Evolutionary conservation across 2,329 filamentous ascomycete species (phyloP).

Genomic region (Scleromitrula shiraiana): DNA sequence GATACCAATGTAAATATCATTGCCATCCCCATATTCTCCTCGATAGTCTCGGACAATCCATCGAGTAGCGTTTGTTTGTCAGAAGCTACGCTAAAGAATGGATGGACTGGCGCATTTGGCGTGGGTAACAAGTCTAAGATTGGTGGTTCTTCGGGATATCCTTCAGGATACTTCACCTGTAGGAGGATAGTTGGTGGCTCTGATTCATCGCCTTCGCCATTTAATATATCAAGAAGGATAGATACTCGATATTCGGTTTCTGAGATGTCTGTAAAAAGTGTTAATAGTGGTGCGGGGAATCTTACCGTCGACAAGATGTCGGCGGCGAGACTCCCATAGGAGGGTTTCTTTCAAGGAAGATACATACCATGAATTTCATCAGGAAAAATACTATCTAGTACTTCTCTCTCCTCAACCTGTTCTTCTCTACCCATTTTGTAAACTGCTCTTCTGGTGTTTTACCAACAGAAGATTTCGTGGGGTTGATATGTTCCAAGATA

Average conservation of each 20-base stretch:
- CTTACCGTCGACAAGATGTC: not conserved
- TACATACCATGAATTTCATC: slow-evolving; percentile 89
- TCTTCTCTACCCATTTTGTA: slow-evolving; percentile 66
- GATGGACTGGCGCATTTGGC: slow-evolving; percentile 60
- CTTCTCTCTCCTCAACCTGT: slow-evolving; percentile 90
- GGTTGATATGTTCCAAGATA: slow-evolving; percentile 11
- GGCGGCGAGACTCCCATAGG: not conserved
- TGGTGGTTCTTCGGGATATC: slow-evolving; percentile 83
- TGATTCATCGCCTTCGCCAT: slow-evolving; percentile 52
- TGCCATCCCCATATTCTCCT: slow-evolving; percentile 92
- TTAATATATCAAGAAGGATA: slow-evolving; percentile 71
- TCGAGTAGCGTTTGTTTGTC: slow-evolving; percentile 71
- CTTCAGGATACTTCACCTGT: slow-evolving; percentile 79
- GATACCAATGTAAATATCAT: slow-evolving; percentile 94
- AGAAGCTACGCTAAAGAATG: slow-evolving; percentile 68
- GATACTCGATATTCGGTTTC: slow-evolving; percentile 83
- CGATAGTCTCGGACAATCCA: slow-evolving; percentile 64
- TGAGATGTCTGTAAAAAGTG: slow-evolving; percentile 60
- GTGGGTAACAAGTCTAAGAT: slow-evolving; percentile 70
- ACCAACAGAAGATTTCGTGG: slow-evolving; percentile 2
- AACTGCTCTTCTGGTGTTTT: not conserved
- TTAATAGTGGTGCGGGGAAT: slow-evolving; percentile 1
- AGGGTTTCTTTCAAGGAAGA: not conserved
- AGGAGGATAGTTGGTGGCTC: slow-evolving; percentile 69
- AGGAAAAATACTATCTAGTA: slow-evolving; percentile 96